A percentile compares a stretch with the other conserved stretches of the same genome.
Evolutionary conservation across 2,329 filamentous ascomycete species (phyloP).

Genomic region (Ceratocystis ficicola): DNA sequence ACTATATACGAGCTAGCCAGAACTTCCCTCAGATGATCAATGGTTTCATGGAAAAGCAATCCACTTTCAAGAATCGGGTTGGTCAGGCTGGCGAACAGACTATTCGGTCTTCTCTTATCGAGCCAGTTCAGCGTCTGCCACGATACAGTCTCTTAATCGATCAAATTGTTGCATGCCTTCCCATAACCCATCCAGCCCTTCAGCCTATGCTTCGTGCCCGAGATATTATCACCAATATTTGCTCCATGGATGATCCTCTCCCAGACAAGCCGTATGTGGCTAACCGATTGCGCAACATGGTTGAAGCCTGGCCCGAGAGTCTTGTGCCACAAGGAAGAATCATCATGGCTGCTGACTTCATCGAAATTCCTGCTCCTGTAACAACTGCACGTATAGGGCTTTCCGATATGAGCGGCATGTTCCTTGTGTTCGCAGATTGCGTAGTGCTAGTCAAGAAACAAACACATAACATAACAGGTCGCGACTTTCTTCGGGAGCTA

Average conservation of each 20-base stretch:
- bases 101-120: slow-evolving; percentile 82
- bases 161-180: slow-evolving; percentile 77
- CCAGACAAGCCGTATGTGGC: slow-evolving; percentile 62
- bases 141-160: slow-evolving; percentile 95
- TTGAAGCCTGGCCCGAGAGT: slow-evolving; percentile 63
- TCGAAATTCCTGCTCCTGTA: slow-evolving; percentile 65
- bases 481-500: slow-evolving; percentile 69
- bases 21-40: slow-evolving; percentile 74
- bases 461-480: slow-evolving; percentile 51
- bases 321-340: slow-evolving; percentile 65
- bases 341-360: slow-evolving; percentile 67
- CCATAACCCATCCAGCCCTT: slow-evolving; percentile 73
- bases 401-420: slow-evolving; percentile 45
- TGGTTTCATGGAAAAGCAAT: slow-evolving; percentile 64
- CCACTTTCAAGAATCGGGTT: slow-evolving; percentile 69
- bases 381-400: slow-evolving; percentile 12
- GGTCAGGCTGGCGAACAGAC: slow-evolving; percentile 79
- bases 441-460: slow-evolving; percentile 66
- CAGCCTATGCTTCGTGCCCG: slow-evolving; percentile 74
- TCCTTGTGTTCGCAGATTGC: slow-evolving; percentile 75
- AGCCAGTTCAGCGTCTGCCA: slow-evolving; percentile 86
- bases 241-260: slow-evolving; percentile 67
- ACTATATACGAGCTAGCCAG: slow-evolving; percentile 85
- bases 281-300: slow-evolving; percentile 60
- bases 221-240: slow-evolving; percentile 92